Base-by-base conservation (phyloP, 495 filamentous ascomycete genomes). In the Trichoderma orchidacearum region DNA sequence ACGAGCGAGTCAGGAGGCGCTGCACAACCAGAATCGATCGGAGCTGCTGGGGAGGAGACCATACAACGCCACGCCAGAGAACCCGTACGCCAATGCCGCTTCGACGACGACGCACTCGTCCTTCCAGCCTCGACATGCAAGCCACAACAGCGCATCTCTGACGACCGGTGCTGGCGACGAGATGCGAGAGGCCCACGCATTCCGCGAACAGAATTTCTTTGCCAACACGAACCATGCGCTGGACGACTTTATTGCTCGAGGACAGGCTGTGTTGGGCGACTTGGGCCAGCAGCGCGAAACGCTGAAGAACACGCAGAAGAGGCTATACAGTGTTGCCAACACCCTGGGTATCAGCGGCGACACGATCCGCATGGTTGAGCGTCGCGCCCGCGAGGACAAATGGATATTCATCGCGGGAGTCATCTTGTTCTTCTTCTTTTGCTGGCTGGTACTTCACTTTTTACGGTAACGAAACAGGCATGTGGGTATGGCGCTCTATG, bases 321-420 rank as follows among this genome's bases (percentile, higher is more conserved):
- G 82, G 66, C 75, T 99, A 48, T 97, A 97, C 64, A 90, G 81
- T 65, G 89, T 95, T 21, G 93, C 87, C 6, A 97, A 95, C 64
- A 97, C 94, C 29, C 71, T 98, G 59, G 93, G 93, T 7, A 80
- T 98, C 32, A 90, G 85, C 67, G 90, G 92, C 29, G 94, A 97
- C 67, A 98, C 93, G 5, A 98, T 98, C 56, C 80, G 94, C 13
- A 96, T 91, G 88, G 77, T 98, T 52, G 91, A 97, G 69, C 74
- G 93, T 63, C 78, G 93, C 59, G 91, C 93, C 54, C 85, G 80
- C 69, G 84, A 96, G 75, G 93, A 98, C 63, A 96, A 96, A 71
- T 97, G 91, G 92, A 94, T 98, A 28, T 98, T 98, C 68, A 87
- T 86, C 81, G 85, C 68, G 13, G 90, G 93, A 0, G 89, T 94